A percentile compares a stretch with the other conserved stretches of the same genome.
These are phyloP conservation scores for Eragrostis curvula DNA, from an alignment of 176 grass and related monocot species.

Conservation along the genomic window DNA sequence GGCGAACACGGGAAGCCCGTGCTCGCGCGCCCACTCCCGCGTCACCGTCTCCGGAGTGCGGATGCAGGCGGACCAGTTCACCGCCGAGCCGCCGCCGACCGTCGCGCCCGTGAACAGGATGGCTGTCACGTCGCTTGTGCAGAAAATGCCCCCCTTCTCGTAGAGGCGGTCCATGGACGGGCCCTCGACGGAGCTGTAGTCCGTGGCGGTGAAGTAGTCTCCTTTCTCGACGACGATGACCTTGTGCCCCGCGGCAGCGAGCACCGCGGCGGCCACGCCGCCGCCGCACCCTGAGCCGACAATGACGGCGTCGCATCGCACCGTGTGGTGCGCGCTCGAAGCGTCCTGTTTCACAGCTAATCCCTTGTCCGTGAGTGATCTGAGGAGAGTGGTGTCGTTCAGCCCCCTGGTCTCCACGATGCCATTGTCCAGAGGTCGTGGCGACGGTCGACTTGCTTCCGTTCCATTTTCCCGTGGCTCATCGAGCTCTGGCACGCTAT, in stretches of 20 bases:
- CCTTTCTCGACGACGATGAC: conserved; percentile 76
- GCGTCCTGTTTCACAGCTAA: conserved; percentile 32
- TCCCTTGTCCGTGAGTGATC: conserved; percentile 42
- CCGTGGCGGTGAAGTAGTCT: conserved; percentile 55
- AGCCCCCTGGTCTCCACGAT: conserved; percentile 53
- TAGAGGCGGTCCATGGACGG: conserved; percentile 59
- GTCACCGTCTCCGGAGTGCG: conserved; percentile 57
- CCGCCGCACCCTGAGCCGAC: conserved; percentile 76
- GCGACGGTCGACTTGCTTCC: neutral
- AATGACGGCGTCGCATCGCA: conserved; percentile 67
- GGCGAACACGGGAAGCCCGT: conserved; percentile 50
- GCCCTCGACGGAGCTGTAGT: conserved; percentile 64
- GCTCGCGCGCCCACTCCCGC: conserved; percentile 57
- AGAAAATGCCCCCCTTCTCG: conserved; percentile 55
- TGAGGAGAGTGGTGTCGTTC: conserved; percentile 41
- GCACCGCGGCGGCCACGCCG: conserved; percentile 64
- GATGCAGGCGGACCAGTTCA: conserved; percentile 79
- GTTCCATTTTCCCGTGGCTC: conserved; percentile 13
- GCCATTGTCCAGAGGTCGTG: conserved; percentile 47
- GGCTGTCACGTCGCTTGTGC: conserved; percentile 32
- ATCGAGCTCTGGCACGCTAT: conserved; percentile 36
- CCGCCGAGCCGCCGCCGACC: conserved; percentile 67
- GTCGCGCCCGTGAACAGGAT: conserved; percentile 56
- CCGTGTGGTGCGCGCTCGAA: conserved; percentile 1
- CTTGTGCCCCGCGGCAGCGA: conserved; percentile 59